These are phyloP conservation scores for Phytophthora nicotianae DNA, from an alignment of 352 stramenopile species.

Conservation along the genomic window DNA sequence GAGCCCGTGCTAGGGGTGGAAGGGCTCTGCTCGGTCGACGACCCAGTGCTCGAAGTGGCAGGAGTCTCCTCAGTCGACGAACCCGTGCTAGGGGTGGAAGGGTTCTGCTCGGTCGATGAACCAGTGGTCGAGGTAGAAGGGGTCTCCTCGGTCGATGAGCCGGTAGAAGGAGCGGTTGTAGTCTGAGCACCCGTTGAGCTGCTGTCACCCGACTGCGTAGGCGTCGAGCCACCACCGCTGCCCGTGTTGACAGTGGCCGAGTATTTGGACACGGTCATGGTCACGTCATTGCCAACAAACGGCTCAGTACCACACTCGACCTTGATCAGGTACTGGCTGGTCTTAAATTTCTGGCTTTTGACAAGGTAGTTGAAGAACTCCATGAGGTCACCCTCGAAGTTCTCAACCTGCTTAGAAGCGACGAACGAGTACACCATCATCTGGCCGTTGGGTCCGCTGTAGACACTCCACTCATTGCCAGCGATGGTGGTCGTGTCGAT, in stretches of 20 bases:
- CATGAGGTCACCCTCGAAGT: slow-evolving; percentile 42
- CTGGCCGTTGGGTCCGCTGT: slow-evolving; percentile 37
- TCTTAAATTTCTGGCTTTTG: slow-evolving; percentile 35
- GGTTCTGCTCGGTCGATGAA: slow-evolving; percentile 9
- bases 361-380: slow-evolving; percentile 43
- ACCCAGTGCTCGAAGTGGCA: slow-evolving; percentile 6
- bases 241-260: slow-evolving; percentile 33
- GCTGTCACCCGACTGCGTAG: slow-evolving; percentile 18
- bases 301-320: slow-evolving; percentile 49
- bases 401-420: slow-evolving; percentile 28
- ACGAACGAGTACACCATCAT: slow-evolving; percentile 56
- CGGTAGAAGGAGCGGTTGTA: slow-evolving; percentile 13
- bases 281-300: slow-evolving; percentile 36
- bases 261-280: slow-evolving; percentile 40
- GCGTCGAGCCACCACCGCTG: slow-evolving; percentile 9
- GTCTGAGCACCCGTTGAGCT: slow-evolving; percentile 17
- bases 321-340: slow-evolving; percentile 43
- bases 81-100: slow-evolving; percentile 2
- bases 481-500: slow-evolving; percentile 38
- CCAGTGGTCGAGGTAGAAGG: slow-evolving; percentile 16
- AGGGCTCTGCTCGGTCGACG: slow-evolving; percentile 14
- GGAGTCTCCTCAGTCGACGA: slow-evolving; percentile 8
- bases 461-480: slow-evolving; percentile 36
- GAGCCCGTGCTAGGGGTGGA: slow-evolving; percentile 8
- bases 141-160: background rate